Evolutionary conservation across 1,284 basidiomycete species (phyloP), one percentile per base, ranked within the genome.

Genomic region (Omphalotus olearius): DNA sequence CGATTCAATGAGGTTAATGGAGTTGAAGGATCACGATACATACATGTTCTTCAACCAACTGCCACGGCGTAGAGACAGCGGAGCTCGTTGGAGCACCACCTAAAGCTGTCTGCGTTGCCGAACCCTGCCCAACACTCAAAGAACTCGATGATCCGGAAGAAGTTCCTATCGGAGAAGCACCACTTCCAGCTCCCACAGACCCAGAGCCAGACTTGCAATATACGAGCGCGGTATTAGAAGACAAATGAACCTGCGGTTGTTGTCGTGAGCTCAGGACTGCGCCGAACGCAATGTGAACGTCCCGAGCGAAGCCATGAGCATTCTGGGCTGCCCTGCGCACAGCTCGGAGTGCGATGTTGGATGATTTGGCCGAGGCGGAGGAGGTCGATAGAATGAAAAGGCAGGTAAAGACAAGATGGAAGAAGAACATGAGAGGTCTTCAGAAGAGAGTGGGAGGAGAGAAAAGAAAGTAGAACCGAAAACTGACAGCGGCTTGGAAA

Each of bases 241-340:
- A 37, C 26, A 37, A 51, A n/a, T 33, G 47, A 35, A 49, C 39
- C n/a, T 42, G 47, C 13, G 47, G 4, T 28, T 42, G 40, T 55
- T 56, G 39, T 51, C 47, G 55, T 59, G 58, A 44, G 60, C 61
- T 45, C 33, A 74, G 66, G 38, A 82, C 65, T 36, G 75, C 72
- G 37, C 72, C 66, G 58, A 89, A 79, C 13, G 82, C 81, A 18
- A 81, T 60, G 14, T 85, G 82, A 47, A 89, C 72, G 64, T 89
- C 86, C 54, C 72, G 72, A 13, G 86, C 85, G 23, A 89, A 70
- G 47, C 69, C 75, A 39, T 77, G 75, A 40, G 83, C 85, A 54
- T 69, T 68, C 46, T 62, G 64, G 26, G 65, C 57, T 14, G 73
- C 72, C 45, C 62, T 58, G 7, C 59, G 58, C 26, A 75, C 59